phyloP scores from a whole-genome alignment of 108 stramenopile genomes.

The Pseudonitzschia delicatissima region DNA sequence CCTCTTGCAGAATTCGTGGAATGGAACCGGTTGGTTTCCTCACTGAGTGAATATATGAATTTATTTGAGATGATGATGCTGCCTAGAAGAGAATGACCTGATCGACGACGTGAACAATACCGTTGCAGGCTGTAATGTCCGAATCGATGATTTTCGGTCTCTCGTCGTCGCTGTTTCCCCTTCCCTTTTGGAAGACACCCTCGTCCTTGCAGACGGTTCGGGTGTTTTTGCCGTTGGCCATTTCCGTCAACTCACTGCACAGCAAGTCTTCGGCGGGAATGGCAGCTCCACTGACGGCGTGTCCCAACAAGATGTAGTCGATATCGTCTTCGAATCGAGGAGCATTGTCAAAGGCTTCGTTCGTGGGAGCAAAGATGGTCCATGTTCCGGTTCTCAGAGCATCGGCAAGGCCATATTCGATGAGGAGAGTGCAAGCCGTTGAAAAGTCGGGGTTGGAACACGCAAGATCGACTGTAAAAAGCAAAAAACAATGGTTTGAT shows the following conservation, averaged over 20 bases:
- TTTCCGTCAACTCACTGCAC: constrained; percentile 27
- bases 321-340: neutral
- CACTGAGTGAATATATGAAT: too few species aligned
- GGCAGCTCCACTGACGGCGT: neutral
- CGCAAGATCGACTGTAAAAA: neutral
- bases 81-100: constrained; percentile 14
- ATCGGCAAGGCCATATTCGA: neutral
- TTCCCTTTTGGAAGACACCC: constrained; percentile 29
- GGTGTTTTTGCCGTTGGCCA: constrained; percentile 28
- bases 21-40: too few species aligned
- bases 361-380: constrained; percentile 45
- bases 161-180: constrained; percentile 10
- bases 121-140: constrained; percentile 49
- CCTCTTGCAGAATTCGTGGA: too few species aligned
- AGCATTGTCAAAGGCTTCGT: constrained; percentile 40
- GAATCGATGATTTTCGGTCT: constrained; percentile 22
- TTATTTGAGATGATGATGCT: too few species aligned
- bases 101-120: constrained; percentile 38
- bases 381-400: neutral
- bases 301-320: neutral
- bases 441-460: neutral
- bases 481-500: too few species aligned
- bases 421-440: neutral
- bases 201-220: constrained; percentile 18
- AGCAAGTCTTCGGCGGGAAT: constrained; percentile 8